Percentiles rank a stretch among this genome's conserved stretches.
Evolutionary conservation across 1,284 basidiomycete genomes (phyloP).

Genomic region (Schizophyllum amplum): DNA sequence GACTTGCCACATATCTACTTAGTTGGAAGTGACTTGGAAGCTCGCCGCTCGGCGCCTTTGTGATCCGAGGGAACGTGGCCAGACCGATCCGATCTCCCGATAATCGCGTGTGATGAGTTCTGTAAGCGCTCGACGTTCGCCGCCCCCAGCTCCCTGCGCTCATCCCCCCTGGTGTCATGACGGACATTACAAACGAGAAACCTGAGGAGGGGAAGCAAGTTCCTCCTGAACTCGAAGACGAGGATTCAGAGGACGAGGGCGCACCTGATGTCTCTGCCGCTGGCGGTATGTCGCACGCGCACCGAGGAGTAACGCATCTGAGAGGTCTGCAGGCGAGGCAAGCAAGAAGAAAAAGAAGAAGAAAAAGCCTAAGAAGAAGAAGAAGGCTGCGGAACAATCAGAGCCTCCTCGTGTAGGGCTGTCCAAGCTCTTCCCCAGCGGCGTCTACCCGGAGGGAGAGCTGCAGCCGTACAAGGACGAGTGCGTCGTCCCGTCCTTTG

Average conservation of each 20-base stretch:
- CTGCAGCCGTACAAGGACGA: slow-evolving; percentile 89
- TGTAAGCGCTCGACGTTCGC: not conserved
- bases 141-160: no score
- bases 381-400: slow-evolving; percentile 77
- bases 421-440: slow-evolving; percentile 83
- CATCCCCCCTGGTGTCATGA: not conserved
- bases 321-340: not conserved
- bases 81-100: not conserved
- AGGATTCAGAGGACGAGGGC: not conserved
- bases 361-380: slow-evolving; percentile 92
- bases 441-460: slow-evolving; percentile 88
- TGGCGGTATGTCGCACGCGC: not conserved
- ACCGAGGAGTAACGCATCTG: not conserved
- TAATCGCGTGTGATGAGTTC: not conserved
- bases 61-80: not conserved
- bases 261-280: not conserved
- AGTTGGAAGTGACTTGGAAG: no score
- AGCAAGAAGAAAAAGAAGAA: slow-evolving; percentile 57
- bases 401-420: slow-evolving; percentile 91
- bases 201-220: not conserved
- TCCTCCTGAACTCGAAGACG: not conserved
- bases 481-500: slow-evolving; percentile 34
- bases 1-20: no score
- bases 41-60: not conserved
- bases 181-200: not conserved